phyloP scores from a whole-genome alignment of 805 yeast species.

The Saturnispora mendoncae region DNA sequence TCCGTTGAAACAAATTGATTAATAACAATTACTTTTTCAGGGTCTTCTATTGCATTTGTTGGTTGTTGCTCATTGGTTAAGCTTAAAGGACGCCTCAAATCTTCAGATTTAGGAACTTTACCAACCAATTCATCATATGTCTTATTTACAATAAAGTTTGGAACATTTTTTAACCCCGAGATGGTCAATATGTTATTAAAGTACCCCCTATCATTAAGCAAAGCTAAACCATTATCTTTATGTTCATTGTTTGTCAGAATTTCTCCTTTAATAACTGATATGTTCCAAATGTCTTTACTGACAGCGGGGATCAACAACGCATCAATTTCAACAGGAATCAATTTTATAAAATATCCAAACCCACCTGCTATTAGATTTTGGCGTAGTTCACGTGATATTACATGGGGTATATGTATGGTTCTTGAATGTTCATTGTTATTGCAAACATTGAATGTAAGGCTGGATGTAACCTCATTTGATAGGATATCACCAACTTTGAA shows the following conservation, averaged over 20 bases:
- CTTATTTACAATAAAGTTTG: constrained; percentile 3
- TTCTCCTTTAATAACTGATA: constrained; percentile 3
- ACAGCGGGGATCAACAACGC: constrained; percentile 4
- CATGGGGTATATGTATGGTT: constrained; percentile 1
- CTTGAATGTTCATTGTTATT: background rate
- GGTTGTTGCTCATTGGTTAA: too few relatives aligned
- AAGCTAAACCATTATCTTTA: background rate
- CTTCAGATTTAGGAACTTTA: background rate
- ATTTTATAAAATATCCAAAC: constrained; percentile 5
- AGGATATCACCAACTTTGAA: background rate
- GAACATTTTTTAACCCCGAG: background rate
- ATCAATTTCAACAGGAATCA: constrained; percentile 3
- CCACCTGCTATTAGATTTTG: background rate
- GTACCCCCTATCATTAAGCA: background rate
- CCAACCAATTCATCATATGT: constrained; percentile 1
- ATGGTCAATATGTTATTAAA: background rate
- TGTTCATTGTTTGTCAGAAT: background rate
- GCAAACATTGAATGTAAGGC: background rate
- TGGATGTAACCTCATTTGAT: background rate
- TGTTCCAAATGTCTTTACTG: constrained; percentile 5
- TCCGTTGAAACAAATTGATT: constrained; percentile 6
- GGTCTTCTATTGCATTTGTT: too few relatives aligned
- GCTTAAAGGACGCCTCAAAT: background rate
- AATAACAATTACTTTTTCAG: background rate
- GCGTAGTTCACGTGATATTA: background rate